Evolutionary conservation across 1,284 basidiomycete species (phyloP), one percentile per base, ranked within the genome.

Genomic region (Flammula alnicola): DNA sequence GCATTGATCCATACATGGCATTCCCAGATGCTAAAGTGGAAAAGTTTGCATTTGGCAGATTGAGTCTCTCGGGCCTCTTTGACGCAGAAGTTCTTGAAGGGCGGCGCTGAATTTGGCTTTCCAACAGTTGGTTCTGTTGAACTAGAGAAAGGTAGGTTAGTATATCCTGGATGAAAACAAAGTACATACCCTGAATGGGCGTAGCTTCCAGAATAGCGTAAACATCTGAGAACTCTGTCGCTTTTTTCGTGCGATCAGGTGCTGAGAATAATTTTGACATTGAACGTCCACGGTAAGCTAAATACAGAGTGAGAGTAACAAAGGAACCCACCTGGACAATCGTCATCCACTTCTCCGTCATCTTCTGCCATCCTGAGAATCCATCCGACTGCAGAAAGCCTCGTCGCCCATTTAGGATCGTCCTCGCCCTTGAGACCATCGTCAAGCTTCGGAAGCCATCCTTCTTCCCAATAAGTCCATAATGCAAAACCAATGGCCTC

Each of bases 291-390:
- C 25, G 25, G 12, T 7, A 20, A 8, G 3, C 22, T 37, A 5
- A 22, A 11, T 5, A 4, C 2, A 1, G 25, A 12, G 17, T 7
- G 22, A 17, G 29, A 42, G 37, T 31, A 44, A n/a, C n/a, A n/a
- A n/a, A 30, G 14, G 32, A 37, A 63, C 83, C 57, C 63, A 95
- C 93, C 86, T 23, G 97, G 96, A 63, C 96, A 99, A 69, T 99
- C 97, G 66, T 98, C 96, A 65, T 99, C 97, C 0, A 98, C 94
- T 68, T 98, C 94, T 12, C 97, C 97, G 66, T 98, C 95, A 44
- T 95, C 93, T 64, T 99, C 96, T 4, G 95, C 93, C 49, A 99
- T 95, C 52, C 94, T 78, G 69, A 99, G 68, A 11, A 93, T 86
- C 95, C 96, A 99, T 0, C 92, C 94, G 1, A 91, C 77, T 0